Evolutionary conservation across 495 filamentous ascomycete genomes (phyloP), one percentile per base, ranked within the genome.

Genomic region (Talaromyces wortmannii): DNA sequence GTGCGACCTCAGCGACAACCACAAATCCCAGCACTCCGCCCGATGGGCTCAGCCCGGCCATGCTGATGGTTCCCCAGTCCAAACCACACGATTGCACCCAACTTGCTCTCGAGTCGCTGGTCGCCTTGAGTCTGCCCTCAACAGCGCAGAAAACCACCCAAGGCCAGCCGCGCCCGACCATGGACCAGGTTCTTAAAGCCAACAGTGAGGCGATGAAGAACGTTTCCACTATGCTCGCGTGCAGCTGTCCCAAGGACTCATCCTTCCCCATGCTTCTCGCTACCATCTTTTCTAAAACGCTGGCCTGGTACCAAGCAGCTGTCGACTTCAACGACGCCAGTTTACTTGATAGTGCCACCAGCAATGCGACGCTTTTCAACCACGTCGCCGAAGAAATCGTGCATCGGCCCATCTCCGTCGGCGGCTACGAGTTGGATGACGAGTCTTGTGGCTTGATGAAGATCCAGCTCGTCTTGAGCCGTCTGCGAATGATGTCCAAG

Each of bases 321-420:
- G 53, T 48, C 30, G 44, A 45, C 5, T 23, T 33, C 50, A 53
- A 43, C 23, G 50, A 43, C 23, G 12, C 11, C 50, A 42, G 36
- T 42, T 29, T 44, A 6, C 47, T 31, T 15, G 53, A 55, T 42
- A n/a, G 31, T 18, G 15, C 30, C 45, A n/a, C 12, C 36, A 17
- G 36, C 52, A 16, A n/a, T 48, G 33, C n/a, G 11, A 23, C 12
- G 23, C 43, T 30, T 29, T 31, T 30, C 43, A 47, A 31, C 42
- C 18, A 30, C 13, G 49, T 48, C 45, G 50, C 18, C 10, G 62
- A 59, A 43, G 58, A 59, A 52, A 50, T 64, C 31, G 31, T 64
- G 40, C 58, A 64, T 36, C 60, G 60, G 31, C 62, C 62, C 16
- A 61, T 64, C 31, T 57, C 59, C 40, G 60, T 64, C 47, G 62